Evolutionary conservation across 192 early-diverging fungal genomes (phyloP), one percentile per base, ranked within the genome.

Genomic region (Rhizoclosmatium sp.): DNA sequence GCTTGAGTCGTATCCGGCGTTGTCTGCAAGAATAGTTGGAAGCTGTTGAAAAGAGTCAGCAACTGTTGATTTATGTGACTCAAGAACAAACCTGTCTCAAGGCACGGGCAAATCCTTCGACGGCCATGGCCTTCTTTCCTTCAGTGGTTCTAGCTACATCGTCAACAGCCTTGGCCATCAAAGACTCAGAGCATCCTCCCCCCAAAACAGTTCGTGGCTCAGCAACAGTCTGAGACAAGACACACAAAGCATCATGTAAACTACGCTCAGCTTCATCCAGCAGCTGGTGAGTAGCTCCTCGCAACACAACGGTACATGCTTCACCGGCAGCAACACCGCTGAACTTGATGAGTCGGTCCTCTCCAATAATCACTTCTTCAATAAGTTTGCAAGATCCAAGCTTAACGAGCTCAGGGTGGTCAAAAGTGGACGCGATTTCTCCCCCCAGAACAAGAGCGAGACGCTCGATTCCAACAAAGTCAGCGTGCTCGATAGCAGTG

Each of bases 341-440:
- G 82, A 99, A 99, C 85, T 98, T 99, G 85, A 99, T 95, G 78
- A 99, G 86, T 54, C 92, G 92, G 84, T 99, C 98, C 84, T 99
- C 98, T 59, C 98, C 98, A 87, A 99, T 98, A 75, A 99, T 98
- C 59, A 98, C 87, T 80, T 99, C 97, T 86, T 99, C 98, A 85
- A 99, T 98, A 71, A 95, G 76, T 79, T 98, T 96, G 85, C 98
- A 99, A 73, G 93, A 88, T 54, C 98, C 98, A 23, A 99, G 89
- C 75, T 94, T 92, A 66, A 99, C 93, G 10, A 99, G 87, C 80
- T 99, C 96, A 40, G 98, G 98, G 83, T 96, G 94, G 77, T 99
- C 98, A 83, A 99, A 99, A 5, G 98, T 95, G 46, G 98, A 99
- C 4, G 95, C 92, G 80, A 99, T 99, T 81, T 99, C 98, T 81